Base-by-base conservation (phyloP, 2,329 filamentous ascomycete genomes). In the Pyrenophora tritici-repentis region DNA sequence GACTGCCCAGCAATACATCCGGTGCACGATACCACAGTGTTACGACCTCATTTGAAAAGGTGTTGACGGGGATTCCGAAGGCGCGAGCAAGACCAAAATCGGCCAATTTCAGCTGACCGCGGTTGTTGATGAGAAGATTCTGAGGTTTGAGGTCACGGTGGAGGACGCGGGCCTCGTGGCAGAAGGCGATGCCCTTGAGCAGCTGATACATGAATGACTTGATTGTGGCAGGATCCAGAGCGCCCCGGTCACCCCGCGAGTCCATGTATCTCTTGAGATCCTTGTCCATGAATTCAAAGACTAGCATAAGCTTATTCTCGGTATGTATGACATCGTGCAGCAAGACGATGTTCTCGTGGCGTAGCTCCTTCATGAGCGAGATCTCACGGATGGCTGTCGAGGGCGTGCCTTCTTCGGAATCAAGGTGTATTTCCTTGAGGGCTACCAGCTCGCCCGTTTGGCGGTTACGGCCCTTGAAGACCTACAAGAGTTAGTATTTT, bases 201-300 rank as follows among this genome's bases (percentile, higher is more conserved):
- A 99, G 85, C 78, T 99, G 94, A 77, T 93, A 94, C 93, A 97
- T 97, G 83, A 97, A 99, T 18, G 91, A 95, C 79, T 97, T 97
- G 83, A 99, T 97, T 47, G 91, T 94, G 48, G 83, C 78, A 33
- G 91, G 89, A 72, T 96, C 92, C 47, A 99, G 82, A 41, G 91
- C 90, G 55, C 94, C 93, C 44, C 91, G 84, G 65, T 97, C 91
- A 67, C 92, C 91, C 51, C 91, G 83, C 6, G 87, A 90, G 73
- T 99, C 94, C 94, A 99, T 99, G 77, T 97, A 97, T 72, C 95
- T 91, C 81, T 99, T 99, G 9, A 99, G 79, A 70, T 99, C 94
- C 72, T 92, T 91, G 76, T 99, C 94, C 93, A 99, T 97, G 76
- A 87, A 96, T 75, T 99, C 94, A 66, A 99, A 99, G 8, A 99